Base-by-base conservation (phyloP, 768 basidiomycete species). In the Leccinum pellstonianum region DNA sequence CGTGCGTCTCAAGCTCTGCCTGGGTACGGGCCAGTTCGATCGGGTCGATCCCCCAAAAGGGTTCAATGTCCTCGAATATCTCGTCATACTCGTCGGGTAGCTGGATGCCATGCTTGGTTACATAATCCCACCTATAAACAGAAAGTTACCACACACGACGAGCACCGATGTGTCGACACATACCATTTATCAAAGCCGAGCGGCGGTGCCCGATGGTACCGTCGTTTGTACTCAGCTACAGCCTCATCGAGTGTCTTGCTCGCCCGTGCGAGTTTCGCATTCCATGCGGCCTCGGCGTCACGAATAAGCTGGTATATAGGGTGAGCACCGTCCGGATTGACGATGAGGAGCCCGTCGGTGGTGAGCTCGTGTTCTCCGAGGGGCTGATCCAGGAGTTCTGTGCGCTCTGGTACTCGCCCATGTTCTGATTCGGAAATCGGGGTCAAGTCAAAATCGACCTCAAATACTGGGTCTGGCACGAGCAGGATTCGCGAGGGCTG, bases 31-130 rank as follows among this genome's bases (percentile, higher is more conserved):
- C 68, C 14, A 78, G 50, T 1, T 68, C 66, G 1, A 49, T n/a
- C 0, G 76, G 76, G 41, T 70, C 62, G 51, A 80, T 64, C 1
- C 74, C 79, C 69, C 70, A 76, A 63, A 70, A 77, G 0, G 75
- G 73, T 23, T 73, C 70, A 10, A 80, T 61, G 54, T 79, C 72
- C 4, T 67, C 61, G 56, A 70, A 64, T 52, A 81, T 80, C 59
- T 79, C 77, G 65, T 81, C 79, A 50, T 81, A 81, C 58, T 81
- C 80, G 60, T 81, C 81, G 17, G 75, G 76, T 1, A 81, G 70
- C 46, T 73, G 75, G 2, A 81, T 72, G 29, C 73, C 61, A 60
- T 81, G 62, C 53, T 64, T 62, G n/a, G 70, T 68, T 6, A 76
- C 76, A 57, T 78, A 81, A 21, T 70, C 61, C 80, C 79, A 81